A percentile compares a stretch with the other conserved stretches of the same genome.
Conservation (phyloP, 108 stramenopile species). For the Cylindrotheca closterium region DNA sequence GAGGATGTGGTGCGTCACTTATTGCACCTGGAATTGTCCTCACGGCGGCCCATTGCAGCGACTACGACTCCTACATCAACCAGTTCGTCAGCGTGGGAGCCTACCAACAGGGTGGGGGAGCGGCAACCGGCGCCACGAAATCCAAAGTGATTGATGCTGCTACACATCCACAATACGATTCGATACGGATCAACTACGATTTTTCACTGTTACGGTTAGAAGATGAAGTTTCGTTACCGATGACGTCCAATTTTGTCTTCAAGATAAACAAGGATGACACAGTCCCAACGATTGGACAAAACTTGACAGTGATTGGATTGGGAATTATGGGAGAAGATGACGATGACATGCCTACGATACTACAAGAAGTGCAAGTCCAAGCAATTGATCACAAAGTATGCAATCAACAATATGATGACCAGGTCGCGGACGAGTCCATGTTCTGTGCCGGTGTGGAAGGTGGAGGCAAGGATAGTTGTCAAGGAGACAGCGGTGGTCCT, state of each 20-base stretch:
- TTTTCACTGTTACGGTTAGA: slow-evolving; percentile 12
- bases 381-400: not conserved
- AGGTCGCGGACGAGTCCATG: not conserved
- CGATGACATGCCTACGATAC: not conserved
- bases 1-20: slow-evolving; percentile 17
- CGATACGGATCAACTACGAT: slow-evolving; percentile 13
- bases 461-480: slow-evolving; percentile 36
- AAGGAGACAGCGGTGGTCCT: slow-evolving; percentile 62
- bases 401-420: not conserved
- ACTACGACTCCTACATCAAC: slow-evolving; percentile 5
- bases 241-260: not conserved
- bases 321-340: slow-evolving; percentile 6
- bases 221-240: not conserved
- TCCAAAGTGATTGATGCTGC: slow-evolving; percentile 4
- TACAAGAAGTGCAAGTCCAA: not conserved
- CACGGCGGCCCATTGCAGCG: slow-evolving; percentile 45
- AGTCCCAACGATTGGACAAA: slow-evolving; percentile 24
- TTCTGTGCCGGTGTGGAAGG: slow-evolving; percentile 10
- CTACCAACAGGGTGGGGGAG: slow-evolving; percentile 10
- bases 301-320: slow-evolving; percentile 51
- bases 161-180: slow-evolving; percentile 39
- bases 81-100: slow-evolving; percentile 9
- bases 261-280: slow-evolving; percentile 8
- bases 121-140: not conserved
- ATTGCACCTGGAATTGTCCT: slow-evolving; percentile 42